These are phyloP conservation scores for Leucosporidium yakuticum DNA, from an alignment of 768 basidiomycete genomes.

Conservation along the genomic window DNA sequence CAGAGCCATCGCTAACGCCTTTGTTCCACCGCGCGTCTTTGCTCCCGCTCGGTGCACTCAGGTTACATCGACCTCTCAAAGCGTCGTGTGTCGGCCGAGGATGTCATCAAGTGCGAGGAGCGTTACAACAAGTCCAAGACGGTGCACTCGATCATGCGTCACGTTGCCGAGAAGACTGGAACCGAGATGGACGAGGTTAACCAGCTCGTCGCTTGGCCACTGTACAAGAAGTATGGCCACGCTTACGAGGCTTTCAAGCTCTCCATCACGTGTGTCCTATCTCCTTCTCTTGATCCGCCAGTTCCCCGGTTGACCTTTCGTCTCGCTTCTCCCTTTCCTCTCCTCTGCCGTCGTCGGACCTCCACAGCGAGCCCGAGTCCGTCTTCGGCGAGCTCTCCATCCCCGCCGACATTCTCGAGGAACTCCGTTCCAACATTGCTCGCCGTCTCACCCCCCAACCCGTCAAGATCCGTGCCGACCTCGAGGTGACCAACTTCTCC, in stretches of 20 bases:
- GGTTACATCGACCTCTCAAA: constrained; percentile 99
- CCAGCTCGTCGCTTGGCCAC: constrained; percentile 86
- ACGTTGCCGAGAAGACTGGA: constrained; percentile 50
- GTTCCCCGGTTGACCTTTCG: not conserved
- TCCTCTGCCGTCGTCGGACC: not conserved
- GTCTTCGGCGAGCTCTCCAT: constrained; percentile 68
- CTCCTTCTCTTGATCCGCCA: not conserved
- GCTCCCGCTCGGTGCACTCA: constrained; percentile 40
- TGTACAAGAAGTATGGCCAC: constrained; percentile 86
- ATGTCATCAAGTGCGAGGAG: constrained; percentile 98
- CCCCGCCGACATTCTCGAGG: constrained; percentile 54
- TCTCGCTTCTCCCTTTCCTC: not conserved
- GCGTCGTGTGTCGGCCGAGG: constrained; percentile 93
- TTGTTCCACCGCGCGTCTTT: not conserved
- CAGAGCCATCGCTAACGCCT: not conserved
- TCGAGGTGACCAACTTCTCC: constrained; percentile 93
- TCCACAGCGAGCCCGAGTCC: constrained; percentile 59
- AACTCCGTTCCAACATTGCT: constrained; percentile 77
- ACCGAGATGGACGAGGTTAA: constrained; percentile 69
- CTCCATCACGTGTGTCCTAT: constrained; percentile 67
- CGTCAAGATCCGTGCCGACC: constrained; percentile 96
- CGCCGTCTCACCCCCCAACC: constrained; percentile 94
- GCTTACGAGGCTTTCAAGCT: constrained; percentile 97
- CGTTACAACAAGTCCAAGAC: constrained; percentile 97
- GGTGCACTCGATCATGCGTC: constrained; percentile 84